phyloP scores from a whole-genome alignment of 495 filamentous ascomycete species.

The Cryomyces antarcticus region DNA sequence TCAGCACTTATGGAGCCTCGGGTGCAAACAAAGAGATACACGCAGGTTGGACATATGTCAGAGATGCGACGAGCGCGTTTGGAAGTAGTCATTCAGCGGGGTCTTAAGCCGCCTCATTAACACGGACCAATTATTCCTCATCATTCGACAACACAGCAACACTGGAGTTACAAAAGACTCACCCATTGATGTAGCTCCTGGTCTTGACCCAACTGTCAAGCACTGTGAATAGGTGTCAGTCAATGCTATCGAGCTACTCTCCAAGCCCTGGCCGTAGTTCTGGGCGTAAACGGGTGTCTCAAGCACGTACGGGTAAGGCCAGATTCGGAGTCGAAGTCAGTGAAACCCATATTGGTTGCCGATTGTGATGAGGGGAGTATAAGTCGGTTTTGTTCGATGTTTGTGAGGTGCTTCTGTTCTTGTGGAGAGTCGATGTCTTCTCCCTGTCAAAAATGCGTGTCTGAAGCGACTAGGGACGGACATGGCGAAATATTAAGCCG shows the following conservation, averaged over 20 bases:
- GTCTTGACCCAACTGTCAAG: slow-evolving; percentile 81
- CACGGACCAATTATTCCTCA: slow-evolving; percentile 67
- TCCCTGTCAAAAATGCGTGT: too few species aligned
- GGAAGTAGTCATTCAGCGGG: slow-evolving; percentile 72
- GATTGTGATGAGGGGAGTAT: not conserved
- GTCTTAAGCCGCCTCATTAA: slow-evolving; percentile 98
- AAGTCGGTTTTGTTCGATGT: too few species aligned
- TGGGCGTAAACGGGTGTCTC: slow-evolving; percentile 5
- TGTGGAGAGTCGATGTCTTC: too few species aligned
- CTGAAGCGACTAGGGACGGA: too few species aligned
- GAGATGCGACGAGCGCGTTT: slow-evolving; percentile 61
- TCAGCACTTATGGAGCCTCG: slow-evolving; percentile 1
- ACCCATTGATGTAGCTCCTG: slow-evolving; percentile 89
- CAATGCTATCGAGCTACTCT: not conserved
- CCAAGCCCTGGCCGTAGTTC: too few species aligned
- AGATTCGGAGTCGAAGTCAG: slow-evolving; percentile 72
- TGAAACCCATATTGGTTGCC: slow-evolving; percentile 69
- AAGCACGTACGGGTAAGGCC: slow-evolving; percentile 57
- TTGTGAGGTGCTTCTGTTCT: too few species aligned
- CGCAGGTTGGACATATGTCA: slow-evolving; percentile 30
- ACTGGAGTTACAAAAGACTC: slow-evolving; percentile 16
- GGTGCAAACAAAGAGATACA: not conserved
- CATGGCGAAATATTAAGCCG: too few species aligned
- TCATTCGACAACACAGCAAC: too few species aligned
- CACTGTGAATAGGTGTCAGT: slow-evolving; percentile 37